These are phyloP conservation scores for Phaffia rhodozyma DNA, from an alignment of 1,284 basidiomycete genomes.

Conservation along the genomic window DNA sequence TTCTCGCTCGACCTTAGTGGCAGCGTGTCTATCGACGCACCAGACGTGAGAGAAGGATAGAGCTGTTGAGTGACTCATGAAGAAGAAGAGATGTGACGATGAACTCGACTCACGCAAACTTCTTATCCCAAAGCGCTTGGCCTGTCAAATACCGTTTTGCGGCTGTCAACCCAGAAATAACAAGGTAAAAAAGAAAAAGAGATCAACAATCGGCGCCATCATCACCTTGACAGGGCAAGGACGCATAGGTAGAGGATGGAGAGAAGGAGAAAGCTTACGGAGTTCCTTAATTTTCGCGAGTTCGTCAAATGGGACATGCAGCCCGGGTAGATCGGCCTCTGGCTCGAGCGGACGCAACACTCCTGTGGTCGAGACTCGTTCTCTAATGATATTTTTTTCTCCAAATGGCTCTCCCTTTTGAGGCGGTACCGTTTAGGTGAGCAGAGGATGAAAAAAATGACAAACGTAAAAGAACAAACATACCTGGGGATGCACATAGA, in stretches of 20 bases:
- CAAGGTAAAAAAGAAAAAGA: constrained; percentile 6
- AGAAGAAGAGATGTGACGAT: background rate
- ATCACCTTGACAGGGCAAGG: background rate
- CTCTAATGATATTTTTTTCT: constrained; percentile 58
- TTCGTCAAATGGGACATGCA: constrained; percentile 50
- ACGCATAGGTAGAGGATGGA: background rate
- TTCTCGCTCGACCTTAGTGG: constrained; percentile 28
- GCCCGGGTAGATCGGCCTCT: constrained; percentile 49
- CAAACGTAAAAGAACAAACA: background rate
- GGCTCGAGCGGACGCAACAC: constrained; percentile 66
- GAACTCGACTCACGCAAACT: constrained; percentile 21
- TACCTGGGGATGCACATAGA: constrained; percentile 39
- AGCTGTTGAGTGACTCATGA: background rate
- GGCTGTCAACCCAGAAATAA: constrained; percentile 9
- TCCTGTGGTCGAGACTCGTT: constrained; percentile 71
- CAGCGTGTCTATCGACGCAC: constrained; percentile 20
- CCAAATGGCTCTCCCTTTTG: constrained; percentile 27
- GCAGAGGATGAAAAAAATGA: background rate
- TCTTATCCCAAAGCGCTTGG: constrained; percentile 34
- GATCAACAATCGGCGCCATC: background rate
- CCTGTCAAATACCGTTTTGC: constrained; percentile 35
- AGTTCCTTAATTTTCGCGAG: constrained; percentile 30
- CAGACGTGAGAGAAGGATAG: too few relatives aligned
- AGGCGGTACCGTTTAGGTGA: background rate
- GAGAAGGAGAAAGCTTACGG: background rate